A percentile compares a stretch with the other conserved stretches of the same genome.
Conservation (phyloP, 805 yeast species). For the Candida parachauliodes region DNA sequence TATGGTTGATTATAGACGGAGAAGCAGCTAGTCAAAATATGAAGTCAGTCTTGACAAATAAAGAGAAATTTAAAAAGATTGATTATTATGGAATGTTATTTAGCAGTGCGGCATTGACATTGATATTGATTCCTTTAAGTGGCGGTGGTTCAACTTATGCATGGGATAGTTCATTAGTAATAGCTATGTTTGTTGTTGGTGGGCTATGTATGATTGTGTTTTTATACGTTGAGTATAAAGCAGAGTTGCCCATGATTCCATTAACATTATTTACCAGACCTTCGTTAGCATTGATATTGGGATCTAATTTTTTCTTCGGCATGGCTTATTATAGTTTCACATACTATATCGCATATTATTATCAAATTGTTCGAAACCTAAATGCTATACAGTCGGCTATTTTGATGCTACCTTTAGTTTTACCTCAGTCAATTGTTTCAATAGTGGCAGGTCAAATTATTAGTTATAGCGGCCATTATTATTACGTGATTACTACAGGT, state of each 20-base stretch:
- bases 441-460: conserved; percentile 31
- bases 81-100: conserved; percentile 51
- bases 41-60: conserved; percentile 20
- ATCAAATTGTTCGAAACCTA: conserved; percentile 22
- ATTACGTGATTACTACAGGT: conserved; percentile 24
- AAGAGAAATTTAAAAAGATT: conserved; percentile 37
- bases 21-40: conserved; percentile 27
- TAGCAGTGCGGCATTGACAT: conserved; percentile 40
- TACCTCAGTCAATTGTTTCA: conserved; percentile 31
- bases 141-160: conserved; percentile 51
- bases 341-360: conserved; percentile 26
- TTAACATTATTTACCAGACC: conserved; percentile 34
- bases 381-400: conserved; percentile 35
- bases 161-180: conserved; percentile 55
- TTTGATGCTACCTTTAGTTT: conserved; percentile 29
- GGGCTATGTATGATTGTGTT: conserved; percentile 35
- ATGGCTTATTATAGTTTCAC: conserved; percentile 30
- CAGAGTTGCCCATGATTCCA: conserved; percentile 45
- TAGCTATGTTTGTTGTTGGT: conserved; percentile 48
- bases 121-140: conserved; percentile 47
- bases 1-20: conserved; percentile 29
- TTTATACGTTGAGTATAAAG: conserved; percentile 35
- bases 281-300: conserved; percentile 37
- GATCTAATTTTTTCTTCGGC: conserved; percentile 29
- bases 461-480: conserved; percentile 25